A percentile compares a stretch with the other conserved stretches of the same genome.
Evolutionary conservation across 106 monocot genomes (phyloP).

Genomic region (Xerophyta viscosa): DNA sequence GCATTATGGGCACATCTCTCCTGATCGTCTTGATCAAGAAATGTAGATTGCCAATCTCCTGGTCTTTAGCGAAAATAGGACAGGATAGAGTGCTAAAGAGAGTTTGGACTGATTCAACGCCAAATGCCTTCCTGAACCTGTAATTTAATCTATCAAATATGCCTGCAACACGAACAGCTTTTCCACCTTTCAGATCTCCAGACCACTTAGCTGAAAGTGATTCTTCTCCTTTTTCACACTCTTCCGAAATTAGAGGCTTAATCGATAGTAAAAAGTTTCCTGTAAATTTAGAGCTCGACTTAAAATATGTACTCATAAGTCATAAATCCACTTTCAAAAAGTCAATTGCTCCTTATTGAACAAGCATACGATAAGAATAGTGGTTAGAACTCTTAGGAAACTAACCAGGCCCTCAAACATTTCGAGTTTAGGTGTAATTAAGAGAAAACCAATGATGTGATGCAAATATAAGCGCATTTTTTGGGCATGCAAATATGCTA

Average conservation of each 20-base stretch:
- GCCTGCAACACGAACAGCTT: constrained; percentile 60
- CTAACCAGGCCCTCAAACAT: no score
- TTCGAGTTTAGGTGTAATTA: no score
- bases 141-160: constrained; percentile 71
- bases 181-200: constrained; percentile 61
- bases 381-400: no score
- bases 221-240: constrained; percentile 14
- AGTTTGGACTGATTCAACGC: constrained; percentile 49
- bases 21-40: constrained; percentile 56
- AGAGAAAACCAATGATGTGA: no score
- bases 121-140: constrained; percentile 58
- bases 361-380: no score
- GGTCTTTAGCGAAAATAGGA: constrained; percentile 38
- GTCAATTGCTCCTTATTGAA: no score
- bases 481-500: no score
- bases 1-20: constrained; percentile 74
- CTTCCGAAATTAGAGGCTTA: constrained; percentile 47
- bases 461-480: no score
- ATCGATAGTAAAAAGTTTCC: constrained; percentile 79
- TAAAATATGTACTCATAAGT: no score
- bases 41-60: constrained; percentile 36
- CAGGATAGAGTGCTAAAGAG: constrained; percentile 56
- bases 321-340: no score
- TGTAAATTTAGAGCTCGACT: constrained; percentile 20
- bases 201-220: constrained; percentile 55